phyloP scores from a whole-genome alignment of 2,329 filamentous ascomycete species.

The Grosmannia clavigera region DNA sequence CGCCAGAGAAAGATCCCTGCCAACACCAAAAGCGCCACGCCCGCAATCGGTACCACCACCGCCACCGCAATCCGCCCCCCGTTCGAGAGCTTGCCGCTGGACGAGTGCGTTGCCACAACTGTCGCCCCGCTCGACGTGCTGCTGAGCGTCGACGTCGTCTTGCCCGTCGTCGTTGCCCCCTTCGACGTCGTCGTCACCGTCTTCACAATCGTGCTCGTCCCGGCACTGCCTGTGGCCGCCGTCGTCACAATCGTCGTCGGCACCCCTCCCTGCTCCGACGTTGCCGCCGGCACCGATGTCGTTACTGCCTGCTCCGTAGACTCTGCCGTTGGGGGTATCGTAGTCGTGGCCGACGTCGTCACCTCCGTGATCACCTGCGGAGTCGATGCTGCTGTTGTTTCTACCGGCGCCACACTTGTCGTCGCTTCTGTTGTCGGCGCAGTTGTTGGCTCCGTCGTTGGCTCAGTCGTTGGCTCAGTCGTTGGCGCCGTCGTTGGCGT shows the following conservation, averaged over 20 bases:
- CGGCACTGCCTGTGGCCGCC: slow-evolving; percentile 15
- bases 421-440: background rate
- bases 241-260: slow-evolving; percentile 26
- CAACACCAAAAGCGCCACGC: slow-evolving; percentile 68
- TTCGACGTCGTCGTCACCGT: slow-evolving; percentile 12
- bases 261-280: slow-evolving; percentile 1
- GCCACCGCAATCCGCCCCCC: slow-evolving; percentile 76
- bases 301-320: slow-evolving; percentile 7
- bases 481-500: background rate
- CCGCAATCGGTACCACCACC: slow-evolving; percentile 85
- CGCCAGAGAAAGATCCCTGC: slow-evolving; percentile 76
- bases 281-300: slow-evolving; percentile 1
- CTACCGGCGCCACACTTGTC: background rate
- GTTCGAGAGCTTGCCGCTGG: slow-evolving; percentile 34
- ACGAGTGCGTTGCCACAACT: slow-evolving; percentile 14
- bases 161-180: slow-evolving; percentile 9
- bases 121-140: slow-evolving; percentile 15
- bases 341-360: background rate
- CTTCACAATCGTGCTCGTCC: slow-evolving; percentile 10
- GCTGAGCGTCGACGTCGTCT: slow-evolving; percentile 11
- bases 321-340: slow-evolving; percentile 1
- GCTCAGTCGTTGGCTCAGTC: background rate
- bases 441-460: background rate
- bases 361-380: background rate
- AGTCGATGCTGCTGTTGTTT: background rate